Evolutionary conservation across 2,329 filamentous ascomycete species (phyloP), one percentile per base, ranked within the genome.

Genomic region (Xylariaceae sp.): DNA sequence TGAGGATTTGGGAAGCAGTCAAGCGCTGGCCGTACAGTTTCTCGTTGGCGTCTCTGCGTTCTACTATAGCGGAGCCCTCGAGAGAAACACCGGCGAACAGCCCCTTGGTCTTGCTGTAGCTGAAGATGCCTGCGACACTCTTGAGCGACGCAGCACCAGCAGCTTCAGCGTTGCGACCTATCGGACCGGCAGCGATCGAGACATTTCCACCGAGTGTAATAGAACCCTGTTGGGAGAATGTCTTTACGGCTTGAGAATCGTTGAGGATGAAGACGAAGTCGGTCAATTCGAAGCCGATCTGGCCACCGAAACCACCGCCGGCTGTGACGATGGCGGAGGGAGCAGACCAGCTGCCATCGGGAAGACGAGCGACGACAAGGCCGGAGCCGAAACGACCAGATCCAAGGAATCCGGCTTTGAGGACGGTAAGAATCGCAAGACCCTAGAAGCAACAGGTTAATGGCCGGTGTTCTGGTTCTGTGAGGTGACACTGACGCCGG

Each of bases 241-340:
- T 92, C 71, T 90, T 90, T 60, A 99, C 93, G 42, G 94, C 93
- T 53, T 78, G 83, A 40, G 85, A 78, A 67, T 99, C 93, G 74
- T 99, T 99, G 59, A 99, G 84, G 60, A 99, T 97, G 74, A 99
- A 97, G 69, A 99, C 94, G 68, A 99, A 99, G 70, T 94, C 90
- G 53, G 90, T 94, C 56, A 95, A 73, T 71, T 95, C 90, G 71
- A 93, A 89, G 34, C 89, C 89, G 65, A 95, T 90, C 73, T 94
- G 89, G 39, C 89, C 89, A 60, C 89, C 89, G 59, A 95, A 89
- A 19, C 89, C 90, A 49, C 86, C 90, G 60, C 90, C 90, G 28
- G 87, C 84, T 1, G 88, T 91, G 47, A 86, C 86, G 65, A 94
- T 91, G 47, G 89, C 90, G 51, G 84, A 88, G 12, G 89, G 89